Percentiles rank a stretch among this genome's conserved stretches.
Conservation (phyloP, 2,329 filamentous ascomycete species). For the Fusarium virguliforme region DNA sequence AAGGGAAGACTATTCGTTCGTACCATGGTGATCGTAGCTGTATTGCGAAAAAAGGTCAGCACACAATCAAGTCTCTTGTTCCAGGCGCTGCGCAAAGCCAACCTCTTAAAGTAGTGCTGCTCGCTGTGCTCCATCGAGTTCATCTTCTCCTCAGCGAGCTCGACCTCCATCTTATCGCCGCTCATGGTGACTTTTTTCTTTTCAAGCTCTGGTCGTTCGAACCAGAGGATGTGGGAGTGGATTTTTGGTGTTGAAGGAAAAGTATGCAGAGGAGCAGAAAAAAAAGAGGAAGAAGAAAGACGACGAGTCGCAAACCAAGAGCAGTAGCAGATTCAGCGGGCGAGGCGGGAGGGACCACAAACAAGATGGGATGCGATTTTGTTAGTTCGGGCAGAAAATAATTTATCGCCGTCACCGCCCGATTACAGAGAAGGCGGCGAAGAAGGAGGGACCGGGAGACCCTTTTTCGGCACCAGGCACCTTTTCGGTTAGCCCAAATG, state of each 20-base stretch:
- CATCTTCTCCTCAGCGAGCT: conserved; percentile 74
- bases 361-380: conserved; percentile 46
- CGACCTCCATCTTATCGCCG: conserved; percentile 71
- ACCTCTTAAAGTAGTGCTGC: conserved; percentile 99
- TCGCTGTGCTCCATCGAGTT: conserved; percentile 91
- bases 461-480: conserved; percentile 37
- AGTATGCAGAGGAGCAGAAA: conserved; percentile 12
- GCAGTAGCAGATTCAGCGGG: conserved; percentile 22
- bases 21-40: conserved; percentile 99
- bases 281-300: conserved; percentile 29
- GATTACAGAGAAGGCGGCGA: conserved; percentile 39
- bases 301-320: conserved; percentile 40
- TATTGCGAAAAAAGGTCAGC: conserved; percentile 56
- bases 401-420: conserved; percentile 53
- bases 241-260: conserved; percentile 10
- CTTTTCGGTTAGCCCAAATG: conserved; percentile 26
- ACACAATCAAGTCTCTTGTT: conserved; percentile 31
- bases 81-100: conserved; percentile 39
- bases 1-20: conserved; percentile 37
- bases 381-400: conserved; percentile 52
- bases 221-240: neutral
- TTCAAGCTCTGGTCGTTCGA: conserved; percentile 17
- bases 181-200: conserved; percentile 58
- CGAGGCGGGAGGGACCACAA: conserved; percentile 38
- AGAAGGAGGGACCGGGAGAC: conserved; percentile 8